phyloP scores from a whole-genome alignment of 495 filamentous ascomycete genomes.

The Aspergillus campestris region DNA sequence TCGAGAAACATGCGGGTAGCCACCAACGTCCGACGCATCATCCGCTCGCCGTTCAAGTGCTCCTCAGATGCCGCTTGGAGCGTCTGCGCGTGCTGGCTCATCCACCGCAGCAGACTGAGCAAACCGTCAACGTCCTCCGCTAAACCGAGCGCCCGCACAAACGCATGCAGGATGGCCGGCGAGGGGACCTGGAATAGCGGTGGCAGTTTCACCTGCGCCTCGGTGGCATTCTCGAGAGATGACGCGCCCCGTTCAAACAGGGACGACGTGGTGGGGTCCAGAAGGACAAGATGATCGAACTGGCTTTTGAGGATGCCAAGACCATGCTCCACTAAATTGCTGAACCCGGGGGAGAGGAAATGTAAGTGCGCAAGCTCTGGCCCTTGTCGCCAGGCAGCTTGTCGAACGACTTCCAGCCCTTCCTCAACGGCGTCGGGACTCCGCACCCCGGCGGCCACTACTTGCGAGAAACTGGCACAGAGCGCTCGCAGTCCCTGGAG shows the following conservation, averaged over 20 bases:
- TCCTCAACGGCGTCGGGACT: constrained; percentile 18
- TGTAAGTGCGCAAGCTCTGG: constrained; percentile 2
- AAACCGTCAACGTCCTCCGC: constrained; percentile 42
- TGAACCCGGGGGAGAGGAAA: constrained; percentile 7
- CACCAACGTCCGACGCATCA: constrained; percentile 41
- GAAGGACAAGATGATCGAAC: constrained; percentile 32
- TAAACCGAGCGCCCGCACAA: constrained; percentile 44
- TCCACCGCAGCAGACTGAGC: constrained; percentile 44
- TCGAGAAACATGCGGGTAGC: constrained; percentile 49
- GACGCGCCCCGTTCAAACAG: constrained; percentile 16
- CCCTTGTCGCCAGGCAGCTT: constrained; percentile 5
- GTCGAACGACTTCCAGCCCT: constrained; percentile 13
- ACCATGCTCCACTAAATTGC: constrained; percentile 24
- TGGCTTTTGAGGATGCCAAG: constrained; percentile 25
- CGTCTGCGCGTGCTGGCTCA: constrained; percentile 31
- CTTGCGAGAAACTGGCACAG: constrained; percentile 37
- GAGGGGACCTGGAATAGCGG: constrained; percentile 32
- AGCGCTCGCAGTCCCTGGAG: constrained; percentile 36
- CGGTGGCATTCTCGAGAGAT: constrained; percentile 4
- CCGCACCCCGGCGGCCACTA: constrained; percentile 24
- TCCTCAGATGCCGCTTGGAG: constrained; percentile 33
- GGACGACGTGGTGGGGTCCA: constrained; percentile 15
- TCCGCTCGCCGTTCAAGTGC: constrained; percentile 29
- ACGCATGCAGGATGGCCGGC: constrained; percentile 42
- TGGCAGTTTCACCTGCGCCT: constrained; percentile 19